Conservation (phyloP, 192 early-diverging fungal species). For the Coemansia pectinata region DNA sequence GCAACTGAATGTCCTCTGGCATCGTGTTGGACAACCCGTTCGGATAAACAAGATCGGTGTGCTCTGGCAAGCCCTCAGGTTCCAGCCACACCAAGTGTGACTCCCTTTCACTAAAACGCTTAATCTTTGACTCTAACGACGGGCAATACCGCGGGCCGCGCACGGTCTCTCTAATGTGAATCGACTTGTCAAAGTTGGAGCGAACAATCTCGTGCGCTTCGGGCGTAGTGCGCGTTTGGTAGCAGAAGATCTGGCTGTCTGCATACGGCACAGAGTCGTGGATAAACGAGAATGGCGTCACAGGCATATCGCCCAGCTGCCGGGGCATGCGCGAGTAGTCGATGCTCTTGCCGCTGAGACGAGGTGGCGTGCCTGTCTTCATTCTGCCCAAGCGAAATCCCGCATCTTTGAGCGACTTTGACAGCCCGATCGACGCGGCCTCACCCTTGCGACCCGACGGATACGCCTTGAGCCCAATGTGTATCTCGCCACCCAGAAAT, state of each 20-base stretch:
- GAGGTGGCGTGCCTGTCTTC: constrained; percentile 83
- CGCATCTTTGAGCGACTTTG: constrained; percentile 69
- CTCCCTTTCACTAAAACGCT: constrained; percentile 66
- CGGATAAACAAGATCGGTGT: constrained; percentile 69
- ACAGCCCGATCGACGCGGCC: constrained; percentile 72
- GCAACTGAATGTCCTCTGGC: constrained; percentile 73
- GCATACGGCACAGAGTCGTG: constrained; percentile 69
- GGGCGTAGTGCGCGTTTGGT: constrained; percentile 74
- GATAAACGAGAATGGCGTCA: constrained; percentile 75
- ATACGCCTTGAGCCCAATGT: constrained; percentile 69
- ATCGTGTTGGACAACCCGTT: constrained; percentile 86
- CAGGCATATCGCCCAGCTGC: constrained; percentile 71
- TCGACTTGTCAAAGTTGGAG: constrained; percentile 73
- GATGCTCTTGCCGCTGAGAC: constrained; percentile 74
- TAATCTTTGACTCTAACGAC: constrained; percentile 79
- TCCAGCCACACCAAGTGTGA: constrained; percentile 79
- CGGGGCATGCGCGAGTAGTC: constrained; percentile 65
- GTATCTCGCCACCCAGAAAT: constrained; percentile 80
- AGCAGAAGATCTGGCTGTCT: constrained; percentile 68
- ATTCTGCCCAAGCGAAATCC: constrained; percentile 77
- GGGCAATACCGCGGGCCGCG: constrained; percentile 83
- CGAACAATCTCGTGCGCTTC: constrained; percentile 67
- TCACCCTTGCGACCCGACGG: constrained; percentile 76
- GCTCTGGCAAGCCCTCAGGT: constrained; percentile 72
- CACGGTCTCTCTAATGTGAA: constrained; percentile 83